Evolutionary conservation across 805 yeast genomes (phyloP).

Genomic region (Saccharomycopsis sp.): DNA sequence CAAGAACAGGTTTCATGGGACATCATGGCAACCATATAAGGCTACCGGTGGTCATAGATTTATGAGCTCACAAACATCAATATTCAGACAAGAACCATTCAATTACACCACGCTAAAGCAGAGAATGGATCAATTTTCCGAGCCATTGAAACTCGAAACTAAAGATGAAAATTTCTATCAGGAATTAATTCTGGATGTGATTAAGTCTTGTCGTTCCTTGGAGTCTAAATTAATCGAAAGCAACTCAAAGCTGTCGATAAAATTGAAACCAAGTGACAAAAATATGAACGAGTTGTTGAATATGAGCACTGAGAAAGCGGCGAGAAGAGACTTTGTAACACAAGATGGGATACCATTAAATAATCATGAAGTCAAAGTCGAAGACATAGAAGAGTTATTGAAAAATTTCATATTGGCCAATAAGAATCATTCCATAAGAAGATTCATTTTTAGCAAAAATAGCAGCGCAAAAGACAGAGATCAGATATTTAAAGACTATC

Average conservation of each 20-base stretch:
- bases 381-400: slow-evolving; percentile 7
- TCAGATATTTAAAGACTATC: slow-evolving; percentile 10
- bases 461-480: not conserved
- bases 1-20: not conserved
- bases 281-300: not conserved
- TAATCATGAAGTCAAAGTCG: not conserved
- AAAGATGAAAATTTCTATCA: slow-evolving; percentile 3
- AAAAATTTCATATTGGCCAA: slow-evolving; percentile 6
- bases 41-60: not conserved
- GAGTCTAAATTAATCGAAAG: slow-evolving; percentile 5
- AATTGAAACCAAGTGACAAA: not conserved
- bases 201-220: slow-evolving; percentile 7
- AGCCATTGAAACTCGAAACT: not conserved
- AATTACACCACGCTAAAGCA: slow-evolving; percentile 9
- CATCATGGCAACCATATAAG: not conserved
- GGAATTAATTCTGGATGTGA: slow-evolving; percentile 9
- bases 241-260: not conserved
- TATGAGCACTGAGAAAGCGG: not conserved
- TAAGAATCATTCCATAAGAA: slow-evolving; percentile 5
- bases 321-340: not conserved
- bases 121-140: slow-evolving; percentile 5
- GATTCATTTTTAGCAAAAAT: not conserved
- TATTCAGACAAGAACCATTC: slow-evolving; percentile 14
- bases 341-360: not conserved
- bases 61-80: not conserved